Evolutionary conservation across 1,284 basidiomycete genomes (phyloP), one percentile per base, ranked within the genome.

Genomic region (Cutaneotrichosporon dermatis): DNA sequence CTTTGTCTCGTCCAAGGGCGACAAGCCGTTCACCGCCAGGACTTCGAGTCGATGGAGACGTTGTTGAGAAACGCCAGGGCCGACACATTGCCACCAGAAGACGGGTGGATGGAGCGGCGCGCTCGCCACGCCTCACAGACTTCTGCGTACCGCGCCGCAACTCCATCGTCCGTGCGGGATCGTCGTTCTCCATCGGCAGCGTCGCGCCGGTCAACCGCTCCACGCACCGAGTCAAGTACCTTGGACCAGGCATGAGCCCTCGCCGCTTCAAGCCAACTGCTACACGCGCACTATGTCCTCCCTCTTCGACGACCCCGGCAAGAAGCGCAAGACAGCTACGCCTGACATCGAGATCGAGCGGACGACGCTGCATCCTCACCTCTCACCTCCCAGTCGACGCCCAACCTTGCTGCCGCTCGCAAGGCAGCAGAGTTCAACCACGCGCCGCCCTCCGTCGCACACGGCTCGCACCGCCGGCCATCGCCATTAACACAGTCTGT

Each of bases 231-330:
- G 51, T 64, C 25, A 63, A 59, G 7, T 75, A 75, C 55, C 66
- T 75, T 1, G 73, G 73, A 10, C 72, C 73, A 0, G 73, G 73
- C 42, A 74, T 75, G 65, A 72, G 71, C 34, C 66, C 70, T 1
- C 61, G 66, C 57, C 61, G 44, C 55, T 58, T 42, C 39, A 36
- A 5, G 39, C 36, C 16, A 51, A 44, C 1, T 41, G 64, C 48
- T 65, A 66, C 57, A 15, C 35, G 46, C 50, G 50, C 37, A 49
- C 35, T 25, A 39, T 36, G 45, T 39, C 37, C 1, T 41, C 69
- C 6, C 53, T 71, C 9, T 65, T 69, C 45, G 51, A 48, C 6
- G 54, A 25, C 61, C 45, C 33, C 54, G 59, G 54, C n/a, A 66
- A 66, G 63, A 67, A 64, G 56, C 55, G 62, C 35, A 67, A 55